Percentiles rank a stretch among this genome's conserved stretches.
Conservation (phyloP, 2,329 filamentous ascomycete species). For the Phoma sp. region DNA sequence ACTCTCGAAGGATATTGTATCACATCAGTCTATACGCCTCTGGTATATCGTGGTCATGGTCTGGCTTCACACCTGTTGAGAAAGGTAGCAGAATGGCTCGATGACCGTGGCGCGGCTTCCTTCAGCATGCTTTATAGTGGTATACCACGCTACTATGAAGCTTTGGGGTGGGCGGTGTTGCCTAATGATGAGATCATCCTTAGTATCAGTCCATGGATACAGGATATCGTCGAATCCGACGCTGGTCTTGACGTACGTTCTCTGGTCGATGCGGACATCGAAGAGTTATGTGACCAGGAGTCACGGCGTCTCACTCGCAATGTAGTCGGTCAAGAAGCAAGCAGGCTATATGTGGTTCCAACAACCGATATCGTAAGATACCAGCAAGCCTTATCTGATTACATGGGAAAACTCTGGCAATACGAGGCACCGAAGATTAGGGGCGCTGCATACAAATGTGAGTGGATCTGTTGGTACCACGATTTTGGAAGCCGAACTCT, state of each 20-base stretch:
- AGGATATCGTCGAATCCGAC: neutral
- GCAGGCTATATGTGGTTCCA: neutral
- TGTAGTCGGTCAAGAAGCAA: neutral
- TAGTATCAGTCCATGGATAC: constrained; percentile 3
- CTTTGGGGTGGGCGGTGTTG: neutral
- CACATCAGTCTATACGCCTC: constrained; percentile 4
- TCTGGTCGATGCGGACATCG: neutral
- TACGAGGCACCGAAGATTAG: neutral
- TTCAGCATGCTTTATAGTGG: constrained; percentile 12
- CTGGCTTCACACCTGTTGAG: constrained; percentile 7
- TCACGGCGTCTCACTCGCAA: neutral
- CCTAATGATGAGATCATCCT: neutral
- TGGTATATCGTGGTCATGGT: constrained; percentile 8
- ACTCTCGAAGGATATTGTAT: neutral
- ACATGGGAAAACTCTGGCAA: constrained; percentile 1
- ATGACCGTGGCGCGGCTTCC: neutral
- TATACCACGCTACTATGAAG: constrained; percentile 4
- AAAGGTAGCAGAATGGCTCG: constrained; percentile 7
- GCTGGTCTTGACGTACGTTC: neutral
- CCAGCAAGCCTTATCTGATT: constrained; percentile 11
- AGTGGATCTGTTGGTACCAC: constrained; percentile 11
- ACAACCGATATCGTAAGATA: constrained; percentile 2
- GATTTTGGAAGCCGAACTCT: constrained; percentile 7
- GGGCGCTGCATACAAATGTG: constrained; percentile 1
- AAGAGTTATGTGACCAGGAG: neutral